Base-by-base conservation (phyloP, 2,329 filamentous ascomycete species). In the Pseudogymnoascus sp. region DNA sequence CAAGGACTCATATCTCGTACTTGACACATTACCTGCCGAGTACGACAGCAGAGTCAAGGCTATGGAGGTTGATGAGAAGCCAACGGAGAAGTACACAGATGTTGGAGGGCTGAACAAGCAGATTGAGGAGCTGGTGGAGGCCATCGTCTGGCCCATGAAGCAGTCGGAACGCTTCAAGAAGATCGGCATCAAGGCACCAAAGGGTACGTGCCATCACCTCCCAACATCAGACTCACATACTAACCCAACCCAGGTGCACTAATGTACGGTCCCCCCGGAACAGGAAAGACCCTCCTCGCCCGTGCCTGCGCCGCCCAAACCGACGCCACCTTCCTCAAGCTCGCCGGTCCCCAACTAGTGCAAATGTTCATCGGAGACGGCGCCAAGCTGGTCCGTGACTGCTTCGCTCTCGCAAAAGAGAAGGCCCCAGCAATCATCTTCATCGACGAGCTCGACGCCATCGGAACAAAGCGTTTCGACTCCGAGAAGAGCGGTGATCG, bases 311-410 rank as follows among this genome's bases (percentile, higher is more conserved):
- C 94, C 4, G 94, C 94, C 57, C 94, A 99, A 78, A 97, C 94
- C 64, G 94, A 99, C 67, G 94, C 94, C 65, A 99, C 94, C 22
- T 99, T 99, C 81, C 86, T 99, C 72, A 99, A 99, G 77, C 89
- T 99, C 62, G 94, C 94, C 63, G 94, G 94, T 58, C 94, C 95
- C 4, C 94, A 99, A 77, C 85, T 99, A 38, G 94, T 99, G 30
- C 94, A 99, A 75, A 99, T 97, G 94, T 99, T 97, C 75, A 99
- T 99, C 39, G 94, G 94, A 74, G 95, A 99, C 68, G 94, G 94
- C 70, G 94, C 95, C 43, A 99, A 99, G 78, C 84, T 99, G 30
- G 94, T 99, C 41, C 89, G 94, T 62, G 94, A 99, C 78, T 96
- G 91, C 77, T 99, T 99, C 73, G 94, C 94, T 1, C 81, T 99